Evolutionary conservation across 2,329 filamentous ascomycete species (phyloP), one percentile per base, ranked within the genome.

Genomic region (Aspergillus proliferans): DNA sequence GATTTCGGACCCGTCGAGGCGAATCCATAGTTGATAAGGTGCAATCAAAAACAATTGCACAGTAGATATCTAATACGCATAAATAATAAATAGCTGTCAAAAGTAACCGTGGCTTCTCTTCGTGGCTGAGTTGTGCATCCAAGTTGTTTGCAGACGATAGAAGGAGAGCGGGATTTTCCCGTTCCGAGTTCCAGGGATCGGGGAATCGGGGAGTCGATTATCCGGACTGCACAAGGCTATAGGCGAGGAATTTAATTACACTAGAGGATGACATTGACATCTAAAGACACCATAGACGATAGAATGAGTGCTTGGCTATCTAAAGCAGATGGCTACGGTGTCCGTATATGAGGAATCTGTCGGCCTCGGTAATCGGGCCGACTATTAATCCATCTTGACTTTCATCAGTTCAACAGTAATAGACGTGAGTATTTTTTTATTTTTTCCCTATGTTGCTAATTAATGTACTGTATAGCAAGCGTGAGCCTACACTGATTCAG

Each of bases 1-100:
- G 65, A 51, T 60, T 68, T 57, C 55, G 12, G 18, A 38, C 18
- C 18, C 34, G 18, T 8, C 34, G 34, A 18, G 34, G 34, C 18
- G 34, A n/a, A 38, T 38, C 34, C 34, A 38, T 19, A 9, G 9
- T 15, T 36, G 34, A 36, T 36, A 36, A 5, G 34, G 8, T n/a
- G 14, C 34, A 18, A n/a, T 36, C 6, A 15, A 36, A 14, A 36
- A 36, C 14, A 9, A 36, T 36, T 12, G 6, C 14, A 36, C 18
- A 36, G 34, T 36, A 18, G 33, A 6, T 18, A 36, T 36, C 10
- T 18, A 14, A 36, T 18, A 9, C 6, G 7, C 8, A 2, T 18
- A 3, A 36, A 36, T 36, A 36, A 2, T 18, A 3, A 36, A 36
- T 36, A 36, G n/a, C 34, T 15, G n/a, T 36, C 14, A 36, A 18